Evolutionary conservation across 495 filamentous ascomycete genomes (phyloP).

Genomic region (Neurospora sp.): DNA sequence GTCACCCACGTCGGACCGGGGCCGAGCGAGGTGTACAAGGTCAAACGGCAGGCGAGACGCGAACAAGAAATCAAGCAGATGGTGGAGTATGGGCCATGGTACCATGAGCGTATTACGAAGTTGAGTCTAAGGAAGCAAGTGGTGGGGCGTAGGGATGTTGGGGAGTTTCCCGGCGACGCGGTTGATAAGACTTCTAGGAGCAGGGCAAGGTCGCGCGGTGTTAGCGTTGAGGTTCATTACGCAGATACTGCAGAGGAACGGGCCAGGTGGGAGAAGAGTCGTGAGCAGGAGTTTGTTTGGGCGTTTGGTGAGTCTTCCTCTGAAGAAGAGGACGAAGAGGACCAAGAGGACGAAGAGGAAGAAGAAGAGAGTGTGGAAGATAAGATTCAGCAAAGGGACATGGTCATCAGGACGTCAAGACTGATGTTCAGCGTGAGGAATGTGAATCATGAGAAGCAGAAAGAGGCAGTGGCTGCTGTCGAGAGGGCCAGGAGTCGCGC

Average conservation of each 20-base stretch:
- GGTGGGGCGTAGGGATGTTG: background rate
- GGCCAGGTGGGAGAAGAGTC: background rate
- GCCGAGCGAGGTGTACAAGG: slow-evolving; percentile 9
- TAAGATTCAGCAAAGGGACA: background rate
- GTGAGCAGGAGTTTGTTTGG: background rate
- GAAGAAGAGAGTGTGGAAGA: background rate
- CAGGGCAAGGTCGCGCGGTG: background rate
- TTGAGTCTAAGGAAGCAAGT: background rate
- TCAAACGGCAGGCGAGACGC: background rate
- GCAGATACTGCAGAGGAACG: background rate
- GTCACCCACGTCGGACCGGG: slow-evolving; percentile 7
- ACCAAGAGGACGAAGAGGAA: background rate
- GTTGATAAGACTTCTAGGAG: background rate
- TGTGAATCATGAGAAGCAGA: background rate
- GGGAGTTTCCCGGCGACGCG: background rate
- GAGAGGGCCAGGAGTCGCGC: background rate
- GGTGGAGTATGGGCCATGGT: background rate
- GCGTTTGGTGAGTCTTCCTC: background rate
- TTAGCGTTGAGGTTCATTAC: background rate
- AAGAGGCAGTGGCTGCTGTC: background rate
- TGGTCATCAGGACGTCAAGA: background rate
- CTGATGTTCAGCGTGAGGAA: background rate
- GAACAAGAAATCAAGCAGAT: background rate
- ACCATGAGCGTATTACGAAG: background rate
- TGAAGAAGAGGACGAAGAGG: background rate